Conservation (phyloP, 2,329 filamentous ascomycete genomes). For the Colletotrichum orchidophilum region DNA sequence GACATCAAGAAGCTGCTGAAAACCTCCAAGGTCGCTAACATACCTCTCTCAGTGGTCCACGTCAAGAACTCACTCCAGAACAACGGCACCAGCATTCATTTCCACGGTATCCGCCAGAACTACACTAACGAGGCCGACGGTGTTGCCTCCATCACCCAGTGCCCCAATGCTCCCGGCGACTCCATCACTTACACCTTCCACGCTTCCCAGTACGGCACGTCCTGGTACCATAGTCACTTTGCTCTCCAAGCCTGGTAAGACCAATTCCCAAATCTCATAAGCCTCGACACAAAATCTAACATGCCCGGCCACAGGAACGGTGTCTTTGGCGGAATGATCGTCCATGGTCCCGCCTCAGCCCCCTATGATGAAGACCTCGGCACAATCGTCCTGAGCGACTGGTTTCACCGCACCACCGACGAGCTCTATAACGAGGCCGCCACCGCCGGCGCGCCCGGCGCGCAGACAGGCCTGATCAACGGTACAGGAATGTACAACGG, state of each 20-base stretch:
- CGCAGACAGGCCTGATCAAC: slow-evolving; percentile 58
- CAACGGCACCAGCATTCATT: slow-evolving; percentile 62
- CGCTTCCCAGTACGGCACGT: slow-evolving; percentile 63
- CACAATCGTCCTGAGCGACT: slow-evolving; percentile 66
- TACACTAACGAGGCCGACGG: slow-evolving; percentile 66
- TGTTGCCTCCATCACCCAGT: slow-evolving; percentile 59
- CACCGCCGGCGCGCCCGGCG: slow-evolving; percentile 43
- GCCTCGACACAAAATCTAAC: slow-evolving; percentile 36
- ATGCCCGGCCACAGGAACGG: slow-evolving; percentile 45
- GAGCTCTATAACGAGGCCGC: slow-evolving; percentile 43
- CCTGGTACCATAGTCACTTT: slow-evolving; percentile 71
- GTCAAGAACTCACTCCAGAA: slow-evolving; percentile 61
- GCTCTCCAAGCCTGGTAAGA: slow-evolving; percentile 54
- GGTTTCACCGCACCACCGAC: slow-evolving; percentile 58
- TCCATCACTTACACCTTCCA: slow-evolving; percentile 66
- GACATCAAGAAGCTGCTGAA: slow-evolving; percentile 20
- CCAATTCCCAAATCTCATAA: background rate
- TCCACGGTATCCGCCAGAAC: slow-evolving; percentile 67
- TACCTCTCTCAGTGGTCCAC: slow-evolving; percentile 47
- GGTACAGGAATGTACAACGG: slow-evolving; percentile 49
- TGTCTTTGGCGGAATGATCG: slow-evolving; percentile 67
- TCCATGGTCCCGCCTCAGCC: slow-evolving; percentile 66
- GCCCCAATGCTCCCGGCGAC: slow-evolving; percentile 60
- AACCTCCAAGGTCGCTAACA: slow-evolving; percentile 27
- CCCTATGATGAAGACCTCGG: slow-evolving; percentile 73